Evolutionary conservation across 176 grass and related monocot species (phyloP).

Genomic region (Triticum timopheevii): DNA sequence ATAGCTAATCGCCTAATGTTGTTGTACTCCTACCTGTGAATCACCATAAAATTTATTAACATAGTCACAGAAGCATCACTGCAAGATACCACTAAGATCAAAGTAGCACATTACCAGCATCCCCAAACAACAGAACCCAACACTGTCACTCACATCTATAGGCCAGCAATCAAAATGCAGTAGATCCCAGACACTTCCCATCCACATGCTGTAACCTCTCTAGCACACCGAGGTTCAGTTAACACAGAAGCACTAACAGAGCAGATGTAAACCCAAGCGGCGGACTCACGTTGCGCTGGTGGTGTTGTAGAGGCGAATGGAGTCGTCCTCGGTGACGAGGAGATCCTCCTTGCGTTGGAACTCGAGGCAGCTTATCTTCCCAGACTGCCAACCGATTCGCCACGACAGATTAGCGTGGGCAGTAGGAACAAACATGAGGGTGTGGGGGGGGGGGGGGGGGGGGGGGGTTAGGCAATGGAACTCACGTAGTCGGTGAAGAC

Average conservation of each 20-base stretch:
- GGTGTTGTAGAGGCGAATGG: too few species aligned
- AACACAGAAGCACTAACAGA: too few species aligned
- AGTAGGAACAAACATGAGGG: neutral
- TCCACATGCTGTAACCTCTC: neutral
- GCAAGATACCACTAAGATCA: neutral
- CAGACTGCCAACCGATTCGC: too few species aligned
- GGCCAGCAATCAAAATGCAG: neutral
- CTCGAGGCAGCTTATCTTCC: too few species aligned
- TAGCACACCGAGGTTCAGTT: neutral
- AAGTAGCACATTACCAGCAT: neutral
- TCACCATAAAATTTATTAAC: neutral
- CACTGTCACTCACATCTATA: neutral
- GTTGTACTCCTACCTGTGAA: neutral
- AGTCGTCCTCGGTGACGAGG: too few species aligned
- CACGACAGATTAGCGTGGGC: too few species aligned
- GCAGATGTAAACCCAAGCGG: too few species aligned
- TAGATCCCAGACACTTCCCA: neutral
- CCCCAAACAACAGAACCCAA: neutral
- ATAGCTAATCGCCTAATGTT: neutral
- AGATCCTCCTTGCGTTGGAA: too few species aligned
- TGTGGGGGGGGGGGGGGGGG: neutral
- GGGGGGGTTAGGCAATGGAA: constrained; percentile 3
- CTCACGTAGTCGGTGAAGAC: constrained; percentile 79
- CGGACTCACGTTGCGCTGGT: too few species aligned
- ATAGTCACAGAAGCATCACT: neutral